Evolutionary conservation across 75 land plant genomes (phyloP), one percentile per base, ranked within the genome.

Genomic region (Ceratopteris richardii): DNA sequence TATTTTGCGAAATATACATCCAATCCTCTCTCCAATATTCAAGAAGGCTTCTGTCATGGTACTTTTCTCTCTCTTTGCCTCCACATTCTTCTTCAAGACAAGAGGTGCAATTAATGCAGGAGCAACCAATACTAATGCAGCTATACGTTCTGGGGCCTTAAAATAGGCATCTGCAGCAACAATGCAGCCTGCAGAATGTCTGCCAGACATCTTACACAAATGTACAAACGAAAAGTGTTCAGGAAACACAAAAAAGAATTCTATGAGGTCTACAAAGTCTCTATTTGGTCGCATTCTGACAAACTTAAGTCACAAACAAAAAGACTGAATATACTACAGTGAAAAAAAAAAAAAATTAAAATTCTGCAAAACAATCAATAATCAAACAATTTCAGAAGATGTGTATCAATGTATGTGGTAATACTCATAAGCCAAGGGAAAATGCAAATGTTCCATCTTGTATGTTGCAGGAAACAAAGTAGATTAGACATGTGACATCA

Each of bases 171-270:
- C 63, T 25, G 80, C 75, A 37, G 96, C 99, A 14, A 83, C 79
- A 51, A 90, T 63, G 54, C 91, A 75, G 40, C 99, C 99, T 61
- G 99, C 91, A 44, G 99, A 95, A 58, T 95, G 99, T 57, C 99
- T 95, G 58, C 19, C 44, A n/a, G 7, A 43, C 56, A 54, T 11
- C 28, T 54, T 54, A 54, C 28, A 54, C 28, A n/a, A 3, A 28
- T 16, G 23, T 19, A 51, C 14, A 51, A 10, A 51, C 23, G 10
- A 51, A 10, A 51, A 40, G 14, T 40, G 42, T 9, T 40, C 14
- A 40, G 42, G 14, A 40, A 40, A 9, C 9, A 40, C 42, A 40
- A 40, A 40, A 40, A 9, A 40, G 9, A 40, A 14, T 9, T 9
- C 14, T 40, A 14, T 40, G 9, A 9, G 42, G 12, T 40, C 42